Percentiles rank a stretch among this genome's conserved stretches.
phyloP scores from a whole-genome alignment of 495 filamentous ascomycete genomes.

The Neurospora sublineolata region DNA sequence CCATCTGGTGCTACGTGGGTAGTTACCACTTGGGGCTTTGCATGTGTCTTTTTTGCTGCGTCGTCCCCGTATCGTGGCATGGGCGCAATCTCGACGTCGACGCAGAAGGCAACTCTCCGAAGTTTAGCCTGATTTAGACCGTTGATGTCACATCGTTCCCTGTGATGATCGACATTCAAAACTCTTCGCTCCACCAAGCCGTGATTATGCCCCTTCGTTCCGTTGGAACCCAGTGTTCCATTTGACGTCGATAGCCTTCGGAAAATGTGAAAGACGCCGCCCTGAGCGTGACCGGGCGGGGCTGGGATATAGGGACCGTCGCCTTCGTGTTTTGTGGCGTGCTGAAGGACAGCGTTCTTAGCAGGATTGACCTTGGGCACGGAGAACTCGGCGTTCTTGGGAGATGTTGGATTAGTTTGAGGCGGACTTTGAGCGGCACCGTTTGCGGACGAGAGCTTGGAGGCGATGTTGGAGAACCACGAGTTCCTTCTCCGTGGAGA shows the following conservation, averaged over 20 bases:
- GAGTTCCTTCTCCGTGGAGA: constrained; percentile 53
- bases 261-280: constrained; percentile 71
- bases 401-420: constrained; percentile 26
- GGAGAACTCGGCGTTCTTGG: constrained; percentile 45
- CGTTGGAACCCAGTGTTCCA: constrained; percentile 27
- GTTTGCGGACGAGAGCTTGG: constrained; percentile 71
- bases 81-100: constrained; percentile 89
- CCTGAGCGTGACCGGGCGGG: constrained; percentile 50
- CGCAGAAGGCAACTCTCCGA: constrained; percentile 81
- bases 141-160: constrained; percentile 66
- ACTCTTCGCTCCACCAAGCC: constrained; percentile 61
- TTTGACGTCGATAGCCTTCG: constrained; percentile 68
- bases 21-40: constrained; percentile 40
- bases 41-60: constrained; percentile 10
- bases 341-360: constrained; percentile 43
- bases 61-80: constrained; percentile 44
- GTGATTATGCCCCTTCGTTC: constrained; percentile 33
- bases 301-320: constrained; percentile 54
- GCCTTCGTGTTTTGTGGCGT: constrained; percentile 36
- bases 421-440: constrained; percentile 34
- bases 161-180: constrained; percentile 71
- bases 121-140: constrained; percentile 74
- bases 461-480: constrained; percentile 87
- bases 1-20: constrained; percentile 40
- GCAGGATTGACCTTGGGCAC: constrained; percentile 41